Conservation (phyloP, 2,329 filamentous ascomycete species). For the Colletotrichum siamense region DNA sequence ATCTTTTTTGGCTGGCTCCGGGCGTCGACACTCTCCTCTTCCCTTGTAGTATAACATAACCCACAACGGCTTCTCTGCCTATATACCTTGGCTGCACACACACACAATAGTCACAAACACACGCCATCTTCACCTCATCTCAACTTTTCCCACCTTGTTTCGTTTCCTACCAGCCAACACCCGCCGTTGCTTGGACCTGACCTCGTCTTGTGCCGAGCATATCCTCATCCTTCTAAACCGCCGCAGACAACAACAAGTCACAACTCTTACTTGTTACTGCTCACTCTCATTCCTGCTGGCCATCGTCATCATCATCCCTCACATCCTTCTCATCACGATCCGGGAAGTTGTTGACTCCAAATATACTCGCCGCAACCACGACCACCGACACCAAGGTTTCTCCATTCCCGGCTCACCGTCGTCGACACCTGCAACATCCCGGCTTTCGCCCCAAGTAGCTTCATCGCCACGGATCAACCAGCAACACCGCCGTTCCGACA, state of each 20-base stretch:
- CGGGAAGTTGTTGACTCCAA: background rate
- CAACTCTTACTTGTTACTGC: background rate
- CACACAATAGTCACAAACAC: background rate
- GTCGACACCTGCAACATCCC: conserved; percentile 15
- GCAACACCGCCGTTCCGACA: background rate
- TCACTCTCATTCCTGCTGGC: background rate
- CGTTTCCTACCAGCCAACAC: conserved; percentile 7
- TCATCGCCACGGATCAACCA: conserved; percentile 5
- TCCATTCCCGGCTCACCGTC: conserved; percentile 19
- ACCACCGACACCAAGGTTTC: conserved; percentile 12
- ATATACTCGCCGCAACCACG: background rate
- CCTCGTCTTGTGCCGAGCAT: conserved; percentile 5
- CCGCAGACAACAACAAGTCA: background rate
- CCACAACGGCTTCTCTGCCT: background rate
- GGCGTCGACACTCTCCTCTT: conserved; percentile 7
- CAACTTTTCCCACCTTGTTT: conserved; percentile 16
- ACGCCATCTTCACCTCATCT: conserved; percentile 14
- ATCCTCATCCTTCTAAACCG: background rate
- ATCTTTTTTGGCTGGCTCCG: conserved; percentile 10
- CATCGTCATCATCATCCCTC: background rate
- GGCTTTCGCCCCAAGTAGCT: conserved; percentile 6
- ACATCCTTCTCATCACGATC: background rate
- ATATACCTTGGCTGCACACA: background rate
- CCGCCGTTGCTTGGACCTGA: background rate
- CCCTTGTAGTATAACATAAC: conserved; percentile 15